Conservation (phyloP, 805 yeast species). For the Yamadazyma nakazawae region DNA sequence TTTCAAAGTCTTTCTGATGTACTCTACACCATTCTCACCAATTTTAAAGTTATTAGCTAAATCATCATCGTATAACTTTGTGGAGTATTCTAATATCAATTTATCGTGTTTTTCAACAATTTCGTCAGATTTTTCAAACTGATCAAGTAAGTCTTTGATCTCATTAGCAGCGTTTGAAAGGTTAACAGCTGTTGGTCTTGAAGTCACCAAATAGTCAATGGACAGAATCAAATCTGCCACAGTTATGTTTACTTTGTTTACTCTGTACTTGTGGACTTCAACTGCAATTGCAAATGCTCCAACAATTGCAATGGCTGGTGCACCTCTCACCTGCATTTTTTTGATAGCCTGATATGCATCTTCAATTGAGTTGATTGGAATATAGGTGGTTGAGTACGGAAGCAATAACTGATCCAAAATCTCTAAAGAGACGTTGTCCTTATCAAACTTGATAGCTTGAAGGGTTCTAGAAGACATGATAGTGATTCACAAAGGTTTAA, state of each 20-base stretch:
- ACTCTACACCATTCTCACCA: slow-evolving; percentile 79
- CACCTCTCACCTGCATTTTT: slow-evolving; percentile 94
- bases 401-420: slow-evolving; percentile 79
- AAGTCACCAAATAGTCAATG: slow-evolving; percentile 63
- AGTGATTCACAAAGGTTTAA: not conserved
- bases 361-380: slow-evolving; percentile 57
- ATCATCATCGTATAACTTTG: slow-evolving; percentile 68
- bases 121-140: slow-evolving; percentile 17
- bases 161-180: slow-evolving; percentile 69
- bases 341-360: slow-evolving; percentile 84
- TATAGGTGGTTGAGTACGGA: slow-evolving; percentile 75
- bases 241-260: slow-evolving; percentile 19
- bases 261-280: slow-evolving; percentile 45
- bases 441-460: slow-evolving; percentile 67
- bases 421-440: slow-evolving; percentile 41
- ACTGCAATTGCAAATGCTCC: slow-evolving; percentile 81
- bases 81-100: slow-evolving; percentile 43
- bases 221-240: slow-evolving; percentile 36
- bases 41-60: slow-evolving; percentile 71
- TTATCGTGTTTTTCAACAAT: slow-evolving; percentile 25
- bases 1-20: slow-evolving; percentile 47
- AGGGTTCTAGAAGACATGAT: slow-evolving; percentile 20
- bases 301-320: slow-evolving; percentile 97
- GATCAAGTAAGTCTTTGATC: slow-evolving; percentile 35
- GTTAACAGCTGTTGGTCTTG: slow-evolving; percentile 96